Base-by-base conservation (phyloP, 345 rosid species). In the Eucalyptus tenuipes region DNA sequence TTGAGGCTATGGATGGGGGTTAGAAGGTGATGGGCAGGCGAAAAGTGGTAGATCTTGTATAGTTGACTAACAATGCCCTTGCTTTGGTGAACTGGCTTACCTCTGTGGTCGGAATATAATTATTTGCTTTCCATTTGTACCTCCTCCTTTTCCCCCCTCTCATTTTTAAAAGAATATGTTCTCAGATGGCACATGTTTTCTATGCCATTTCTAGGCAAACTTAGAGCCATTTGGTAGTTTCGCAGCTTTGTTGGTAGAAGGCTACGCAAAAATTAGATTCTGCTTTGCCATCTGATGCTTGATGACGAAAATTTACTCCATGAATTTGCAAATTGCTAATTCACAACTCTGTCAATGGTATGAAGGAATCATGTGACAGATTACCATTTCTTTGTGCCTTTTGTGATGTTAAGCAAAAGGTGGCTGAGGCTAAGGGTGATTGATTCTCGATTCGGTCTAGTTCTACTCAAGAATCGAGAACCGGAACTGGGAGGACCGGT, bases 401-500 rank as follows among this genome's bases (percentile, higher is more conserved):
- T n/a, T n/a, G 75, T 7, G 20, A 64, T n/a, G 40, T 64, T 7
- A n/a, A 64, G 3, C 1, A 7, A 8, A 64, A 64, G 20, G 40
- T n/a, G 33, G 5, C 3, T 14, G 15, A 64, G 37, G 75, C 0
- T 52, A 7, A 10, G 3, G n/a, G 6, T 57, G 64, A 25, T 25
- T 25, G n/a, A 25, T 57, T 25, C 7, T 11, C 3, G 1, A 1
- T 57, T 14, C 1, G 7, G 14, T 57, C 13, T 0, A 5, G 0
- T 57, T 27, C 1, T 1, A 57, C n/a, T 3, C 13, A 57, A 27
- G n/a, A 25, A 57, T 14, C 4, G 64, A 27, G 2, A 11, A 25
- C 0, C 0, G 0, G 24, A 52, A 52, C 0, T 52, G 1, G 57
- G 25, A 20, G 57, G 14, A 57, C 0, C 3, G 0, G 3, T 57